Evolutionary conservation across 2,329 filamentous ascomycete genomes (phyloP), one percentile per base, ranked within the genome.

Genomic region (Sphaerostilbella broomeana): DNA sequence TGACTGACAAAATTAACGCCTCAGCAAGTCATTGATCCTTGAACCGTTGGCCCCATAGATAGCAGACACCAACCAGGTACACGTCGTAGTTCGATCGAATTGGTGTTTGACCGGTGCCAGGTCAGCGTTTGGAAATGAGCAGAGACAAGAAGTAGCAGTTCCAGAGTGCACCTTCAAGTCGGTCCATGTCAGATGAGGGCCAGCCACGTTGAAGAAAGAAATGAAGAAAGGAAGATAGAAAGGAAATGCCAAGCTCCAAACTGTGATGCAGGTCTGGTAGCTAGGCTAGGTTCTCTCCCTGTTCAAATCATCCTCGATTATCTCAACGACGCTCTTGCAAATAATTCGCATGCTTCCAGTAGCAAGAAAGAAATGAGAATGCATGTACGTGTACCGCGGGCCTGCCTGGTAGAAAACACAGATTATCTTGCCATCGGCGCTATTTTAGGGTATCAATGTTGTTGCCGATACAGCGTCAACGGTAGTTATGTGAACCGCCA

Each of bases 391-490:
- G 36, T 35, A 40, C 27, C 36, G 27, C 28, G 28, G 10, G 26
- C 36, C 29, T 38, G 27, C 45, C 40, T 36, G 38, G 36, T 27
- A 43, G 35, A 45, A 51, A 44, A 42, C 42, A 31, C 44, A 38
- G 47, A 43, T 40, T 40, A 48, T 51, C 46, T 40, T 50, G 46
- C 47, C 47, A 40, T 39, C 49, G 42, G 50, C 48, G 44, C 47
- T 46, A 45, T 52, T 56, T 54, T 55, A 39, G 51, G 58, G 60
- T 64, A 65, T 65, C 53, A 62, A 50, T 51, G 49, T 52, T 57
- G 48, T 54, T 36, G 20, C 38, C 17, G 48, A 51, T 50, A 47
- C 50, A 40, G 50, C 36, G 26, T 40, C 16, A 24, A 24, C 35
- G 35, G 21, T 36, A 40, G 35, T 26, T 36, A 50, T 33, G 48